Base-by-base conservation (phyloP, 2,329 filamentous ascomycete species). In the Penicillium sp. region DNA sequence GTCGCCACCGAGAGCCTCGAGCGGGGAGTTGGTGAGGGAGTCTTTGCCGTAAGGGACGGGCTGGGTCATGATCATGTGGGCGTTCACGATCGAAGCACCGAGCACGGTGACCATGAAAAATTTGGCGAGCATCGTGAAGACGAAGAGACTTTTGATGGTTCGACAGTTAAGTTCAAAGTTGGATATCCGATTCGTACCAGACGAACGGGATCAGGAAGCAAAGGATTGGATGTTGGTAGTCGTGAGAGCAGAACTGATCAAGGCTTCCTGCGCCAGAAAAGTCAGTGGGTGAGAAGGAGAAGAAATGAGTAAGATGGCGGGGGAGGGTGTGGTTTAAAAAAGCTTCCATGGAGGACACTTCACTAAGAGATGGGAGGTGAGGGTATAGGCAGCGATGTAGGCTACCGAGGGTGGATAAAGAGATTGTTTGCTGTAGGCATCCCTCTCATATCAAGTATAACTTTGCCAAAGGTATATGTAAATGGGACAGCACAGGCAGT, bases 41-140 rank as follows among this genome's bases (percentile, higher is more conserved):
- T 71, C 67, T 50, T 76, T 67, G 65, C 78, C 69, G 60, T 85
- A 93, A 0, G 92, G 92, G 3, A 79, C 72, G 0, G 95, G 94
- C 9, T 78, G 81, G 54, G 70, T 77, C 82, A 98, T 88, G 41
- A 84, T 78, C 82, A 97, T 89, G 76, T 98, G 95, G 44, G 89
- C 91, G 51, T 85, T 83, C 67, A 82, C 85, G 55, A 84, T 66
- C 60, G 85, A 78, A 66, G 83, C 82, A 44, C 80, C 73, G 37
- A 85, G 83, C 59, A 84, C 66, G 69, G 84, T 74, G 50, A 66
- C 60, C 44, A 72, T 44, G 33, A 74, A 7, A 18, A 67, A 61
- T 51, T 72, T 72, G 66, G 63, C 64, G 59, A 72, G 66, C 73
- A 77, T 74, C 40, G 54, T 69, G 66, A 18, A 55, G 35, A 54